Evolutionary conservation across 805 yeast genomes (phyloP), one percentile per base, ranked within the genome.

Genomic region (Myxozyma nipponensis): DNA sequence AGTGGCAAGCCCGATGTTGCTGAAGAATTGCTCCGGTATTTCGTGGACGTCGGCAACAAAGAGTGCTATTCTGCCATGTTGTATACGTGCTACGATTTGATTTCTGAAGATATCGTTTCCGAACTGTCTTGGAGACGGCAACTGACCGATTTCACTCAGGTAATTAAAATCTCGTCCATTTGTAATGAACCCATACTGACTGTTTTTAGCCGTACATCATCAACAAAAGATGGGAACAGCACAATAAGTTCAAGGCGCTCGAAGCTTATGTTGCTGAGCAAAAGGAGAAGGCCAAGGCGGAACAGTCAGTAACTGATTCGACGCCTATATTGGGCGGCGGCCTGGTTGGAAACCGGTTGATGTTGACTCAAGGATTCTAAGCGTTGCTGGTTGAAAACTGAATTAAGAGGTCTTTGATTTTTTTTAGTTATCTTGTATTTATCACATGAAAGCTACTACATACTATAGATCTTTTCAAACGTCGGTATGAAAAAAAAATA

Each of bases 1-100:
- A 89, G 97, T 18, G 79, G 79, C 56, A 83, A 83, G 59, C 64
- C 79, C 9, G 89, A 86, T 66, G 84, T 91, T 64, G 90, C 95
- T 32, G 91, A 87, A 68, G 98, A 93, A 53, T 74, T 87, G 58
- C 73, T 93, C 67, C 78, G 84, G 47, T 93, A 91, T 73, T 93
- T 93, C 69, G 97, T 93, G 53, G 97, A 91, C 63, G 87, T 95
- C 36, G 98, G 96, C 61, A 93, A 93, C 73, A 88, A 84, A 70
- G 98, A 93, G 74, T 86, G 96, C 63, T 86, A 88, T 66, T 84
- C 89, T 63, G 97, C 96, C 4, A 79, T 90, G 54, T 76, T 93
- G 64, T 93, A 84, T 72, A 74, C 87, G 4, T 86, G 95, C 63
- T 93, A 93, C 69, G 86, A 84, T 46, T 73, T 83, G 64, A 75